Conservation (phyloP, 108 stramenopile species). For the Cyclostephanos tholiformis region DNA sequence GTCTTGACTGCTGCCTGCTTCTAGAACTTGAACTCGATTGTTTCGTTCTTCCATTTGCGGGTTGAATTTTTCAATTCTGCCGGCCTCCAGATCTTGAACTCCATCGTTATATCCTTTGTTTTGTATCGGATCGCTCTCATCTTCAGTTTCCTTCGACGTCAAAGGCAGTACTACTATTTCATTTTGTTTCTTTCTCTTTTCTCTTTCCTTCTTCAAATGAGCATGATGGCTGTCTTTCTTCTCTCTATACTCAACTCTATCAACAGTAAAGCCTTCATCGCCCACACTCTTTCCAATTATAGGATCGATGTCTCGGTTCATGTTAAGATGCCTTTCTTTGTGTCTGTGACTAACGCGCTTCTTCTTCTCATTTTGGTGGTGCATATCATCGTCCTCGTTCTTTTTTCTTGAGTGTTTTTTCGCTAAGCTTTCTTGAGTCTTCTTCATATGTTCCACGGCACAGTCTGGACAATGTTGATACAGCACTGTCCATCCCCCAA, state of each 20-base stretch:
- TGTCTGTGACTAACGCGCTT: neutral
- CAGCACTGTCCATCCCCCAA: slow-evolving; percentile 44
- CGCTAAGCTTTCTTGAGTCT: slow-evolving; percentile 35
- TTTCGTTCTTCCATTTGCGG: too few species aligned
- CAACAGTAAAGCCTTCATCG: slow-evolving; percentile 15
- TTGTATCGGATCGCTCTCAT: too few species aligned
- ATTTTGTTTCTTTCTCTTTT: slow-evolving; percentile 1
- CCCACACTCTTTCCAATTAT: slow-evolving; percentile 26
- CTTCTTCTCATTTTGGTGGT: slow-evolving; percentile 10
- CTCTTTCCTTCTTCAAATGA: slow-evolving; percentile 5
- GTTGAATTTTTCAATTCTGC: too few species aligned
- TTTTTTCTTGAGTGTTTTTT: slow-evolving; percentile 6
- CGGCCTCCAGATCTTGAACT: too few species aligned
- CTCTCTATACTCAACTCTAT: neutral
- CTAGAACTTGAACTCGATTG: too few species aligned
- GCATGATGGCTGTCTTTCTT: slow-evolving; percentile 12
- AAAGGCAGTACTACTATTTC: neutral
- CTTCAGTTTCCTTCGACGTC: too few species aligned
- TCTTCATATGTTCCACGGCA: slow-evolving; percentile 46
- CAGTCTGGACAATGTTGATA: slow-evolving; percentile 51
- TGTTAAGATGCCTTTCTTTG: neutral
- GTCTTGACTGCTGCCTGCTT: too few species aligned
- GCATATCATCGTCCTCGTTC: neutral
- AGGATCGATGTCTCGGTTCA: neutral
- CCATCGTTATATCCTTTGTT: neutral